Base-by-base conservation (phyloP, 2,329 filamentous ascomycete genomes). In the Cladosporium austrohemisphaericum region DNA sequence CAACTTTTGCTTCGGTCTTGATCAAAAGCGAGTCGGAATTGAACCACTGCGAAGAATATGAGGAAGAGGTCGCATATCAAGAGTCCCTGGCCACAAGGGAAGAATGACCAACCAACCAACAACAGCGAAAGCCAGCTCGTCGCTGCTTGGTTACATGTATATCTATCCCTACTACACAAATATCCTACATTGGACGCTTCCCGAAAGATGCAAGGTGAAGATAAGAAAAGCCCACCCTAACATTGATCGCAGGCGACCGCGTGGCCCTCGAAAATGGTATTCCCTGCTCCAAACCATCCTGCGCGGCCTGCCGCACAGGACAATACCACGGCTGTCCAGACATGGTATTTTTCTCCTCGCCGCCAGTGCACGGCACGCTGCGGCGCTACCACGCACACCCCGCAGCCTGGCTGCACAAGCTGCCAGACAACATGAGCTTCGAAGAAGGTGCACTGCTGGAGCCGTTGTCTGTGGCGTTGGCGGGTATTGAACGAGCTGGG, bases 391-490 rank as follows among this genome's bases (percentile, higher is more conserved):
- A 63, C 35, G 60, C 53, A 25, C 63, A 66, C 50, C 57, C 62
- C 2, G 63, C 56, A 41, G 57, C 57, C 2, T 63, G 60, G 57
- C 50, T 63, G 18, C 62, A 65, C 37, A 65, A 60, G 25, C 53
- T 76, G 1, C 71, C 71, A 0, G 61, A 60, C n/a, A 57, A 52
- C 1, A 57, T 75, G 10, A 63, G 58, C 5, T 67, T 71, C 31
- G 62, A 70, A 25, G 73, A 76, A 46, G 72, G 70, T 0, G 69
- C 69, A 0, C 62, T 78, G 4, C 66, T 77, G 8, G 76, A 77
- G 60, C 75, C 76, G 5, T 59, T 76, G 8, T 67, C 68, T 13
- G 71, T 76, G 3, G 74, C 74, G 2, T 65, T 77, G 1, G 72
- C 75, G 22, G 65, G 68, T 0, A 65, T 73, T 6, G 63, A 73